Conservation (phyloP, 2,329 filamentous ascomycete genomes). For the Sarocladium brachiariae region DNA sequence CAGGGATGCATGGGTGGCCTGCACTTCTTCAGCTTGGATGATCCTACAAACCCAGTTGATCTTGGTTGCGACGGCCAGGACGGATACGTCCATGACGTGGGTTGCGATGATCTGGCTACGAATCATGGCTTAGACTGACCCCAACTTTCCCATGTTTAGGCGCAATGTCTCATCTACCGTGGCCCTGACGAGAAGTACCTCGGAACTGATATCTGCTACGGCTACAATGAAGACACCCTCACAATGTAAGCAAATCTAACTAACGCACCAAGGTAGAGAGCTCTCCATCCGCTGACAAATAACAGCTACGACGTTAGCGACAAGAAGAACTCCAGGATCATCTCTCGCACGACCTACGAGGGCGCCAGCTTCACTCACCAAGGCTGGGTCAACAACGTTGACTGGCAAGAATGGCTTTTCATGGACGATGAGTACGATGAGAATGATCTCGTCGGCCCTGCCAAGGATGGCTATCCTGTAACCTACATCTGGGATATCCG, state of each 20-base stretch:
- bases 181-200: conserved; percentile 39
- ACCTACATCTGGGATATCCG: conserved; percentile 44
- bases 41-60: conserved; percentile 42
- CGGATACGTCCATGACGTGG: conserved; percentile 46
- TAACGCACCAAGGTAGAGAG: neutral
- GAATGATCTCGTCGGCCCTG: conserved; percentile 28
- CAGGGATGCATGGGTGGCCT: conserved; percentile 21
- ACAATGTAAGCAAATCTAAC: conserved; percentile 35
- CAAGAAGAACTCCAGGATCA: conserved; percentile 37
- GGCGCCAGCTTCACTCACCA: conserved; percentile 53
- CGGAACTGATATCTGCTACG: conserved; percentile 45
- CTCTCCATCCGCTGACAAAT: neutral
- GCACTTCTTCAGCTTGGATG: conserved; percentile 46
- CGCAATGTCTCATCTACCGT: conserved; percentile 46
- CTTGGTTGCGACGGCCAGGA: conserved; percentile 45
- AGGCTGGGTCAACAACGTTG: conserved; percentile 41
- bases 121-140: neutral
- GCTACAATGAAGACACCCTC: conserved; percentile 44
- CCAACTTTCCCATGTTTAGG: no score
- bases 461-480: conserved; percentile 34
- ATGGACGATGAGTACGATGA: conserved; percentile 46
- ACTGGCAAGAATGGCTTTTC: conserved; percentile 35
- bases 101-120: neutral
- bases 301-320: conserved; percentile 36
- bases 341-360: conserved; percentile 48